phyloP scores from a whole-genome alignment of 1,284 basidiomycete species.

The Boletus hoseneyae region DNA sequence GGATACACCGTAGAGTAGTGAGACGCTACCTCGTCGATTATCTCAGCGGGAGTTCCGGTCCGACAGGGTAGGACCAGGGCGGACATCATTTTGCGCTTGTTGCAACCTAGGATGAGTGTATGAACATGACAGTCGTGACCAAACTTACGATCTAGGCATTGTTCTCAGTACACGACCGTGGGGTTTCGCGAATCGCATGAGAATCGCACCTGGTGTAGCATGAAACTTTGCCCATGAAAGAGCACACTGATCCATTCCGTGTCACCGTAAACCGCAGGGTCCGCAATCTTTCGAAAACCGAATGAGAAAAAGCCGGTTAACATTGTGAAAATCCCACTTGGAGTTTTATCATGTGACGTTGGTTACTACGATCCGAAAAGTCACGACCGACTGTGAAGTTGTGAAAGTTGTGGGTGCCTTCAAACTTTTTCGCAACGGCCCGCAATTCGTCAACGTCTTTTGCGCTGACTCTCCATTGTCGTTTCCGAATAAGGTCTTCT shows the following conservation, averaged over 20 bases:
- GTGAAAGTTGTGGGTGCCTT: conserved; percentile 93
- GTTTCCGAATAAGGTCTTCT: conserved; percentile 61
- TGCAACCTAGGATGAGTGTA: conserved; percentile 1
- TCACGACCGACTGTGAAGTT: conserved; percentile 94
- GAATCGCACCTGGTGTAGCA: conserved; percentile 85
- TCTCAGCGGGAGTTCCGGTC: conserved; percentile 66
- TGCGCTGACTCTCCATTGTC: conserved; percentile 60
- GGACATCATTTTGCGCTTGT: conserved; percentile 96
- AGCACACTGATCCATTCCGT: conserved; percentile 96
- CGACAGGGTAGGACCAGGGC: conserved; percentile 77
- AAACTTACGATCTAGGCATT: conserved; percentile 22
- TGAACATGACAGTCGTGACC: neutral
- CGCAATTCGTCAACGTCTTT: conserved; percentile 59
- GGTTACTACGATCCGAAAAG: conserved; percentile 77
- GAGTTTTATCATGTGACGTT: conserved; percentile 83
- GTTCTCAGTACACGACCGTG: conserved; percentile 6
- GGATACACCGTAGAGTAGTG: neutral
- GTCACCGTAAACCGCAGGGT: conserved; percentile 81
- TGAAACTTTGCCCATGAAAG: conserved; percentile 97
- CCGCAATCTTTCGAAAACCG: conserved; percentile 52
- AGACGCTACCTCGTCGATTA: conserved; percentile 64
- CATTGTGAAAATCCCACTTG: conserved; percentile 48
- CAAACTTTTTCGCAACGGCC: conserved; percentile 58
- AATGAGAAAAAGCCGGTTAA: neutral
- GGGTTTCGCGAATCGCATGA: conserved; percentile 13